Percentiles rank a stretch among this genome's conserved stretches.
Evolutionary conservation across 108 stramenopile species (phyloP).

Genomic region (Skeletonema grethae): DNA sequence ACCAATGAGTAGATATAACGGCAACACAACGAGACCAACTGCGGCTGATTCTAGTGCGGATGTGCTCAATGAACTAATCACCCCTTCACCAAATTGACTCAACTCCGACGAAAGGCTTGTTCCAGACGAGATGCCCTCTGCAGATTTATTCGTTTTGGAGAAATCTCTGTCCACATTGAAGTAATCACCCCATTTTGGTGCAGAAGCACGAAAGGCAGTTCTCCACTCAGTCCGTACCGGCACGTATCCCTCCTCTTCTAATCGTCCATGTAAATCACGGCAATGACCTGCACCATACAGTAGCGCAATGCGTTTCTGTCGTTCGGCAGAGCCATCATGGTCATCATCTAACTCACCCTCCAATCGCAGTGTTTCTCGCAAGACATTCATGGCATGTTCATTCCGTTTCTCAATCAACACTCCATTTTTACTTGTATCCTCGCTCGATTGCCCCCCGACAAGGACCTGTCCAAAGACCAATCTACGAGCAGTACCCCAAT

Average conservation of each 20-base stretch:
- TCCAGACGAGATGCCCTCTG: neutral
- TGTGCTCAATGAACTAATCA: constrained; percentile 30
- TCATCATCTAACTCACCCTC: neutral
- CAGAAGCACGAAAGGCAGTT: constrained; percentile 63
- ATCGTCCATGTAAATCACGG: constrained; percentile 63
- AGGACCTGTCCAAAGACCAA: constrained; percentile 76
- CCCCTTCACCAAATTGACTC: constrained; percentile 6
- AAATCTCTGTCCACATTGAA: constrained; percentile 24
- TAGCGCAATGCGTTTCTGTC: constrained; percentile 40
- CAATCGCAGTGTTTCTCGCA: constrained; percentile 37
- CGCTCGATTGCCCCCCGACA: constrained; percentile 45
- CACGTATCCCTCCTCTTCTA: constrained; percentile 51
- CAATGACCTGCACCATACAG: constrained; percentile 80
- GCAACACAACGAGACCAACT: constrained; percentile 51
- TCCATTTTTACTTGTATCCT: constrained; percentile 30
- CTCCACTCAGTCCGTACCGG: constrained; percentile 66
- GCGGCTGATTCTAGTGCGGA: constrained; percentile 46
- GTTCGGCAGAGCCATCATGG: neutral
- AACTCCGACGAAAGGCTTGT: neutral
- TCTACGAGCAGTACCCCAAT: constrained; percentile 47
- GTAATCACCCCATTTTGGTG: constrained; percentile 38
- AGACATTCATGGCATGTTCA: constrained; percentile 63
- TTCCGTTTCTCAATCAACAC: constrained; percentile 65
- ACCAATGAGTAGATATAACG: constrained; percentile 67
- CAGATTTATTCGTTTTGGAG: neutral